Conservation (phyloP, 352 stramenopile genomes). For the Phytophthora colocasiae region DNA sequence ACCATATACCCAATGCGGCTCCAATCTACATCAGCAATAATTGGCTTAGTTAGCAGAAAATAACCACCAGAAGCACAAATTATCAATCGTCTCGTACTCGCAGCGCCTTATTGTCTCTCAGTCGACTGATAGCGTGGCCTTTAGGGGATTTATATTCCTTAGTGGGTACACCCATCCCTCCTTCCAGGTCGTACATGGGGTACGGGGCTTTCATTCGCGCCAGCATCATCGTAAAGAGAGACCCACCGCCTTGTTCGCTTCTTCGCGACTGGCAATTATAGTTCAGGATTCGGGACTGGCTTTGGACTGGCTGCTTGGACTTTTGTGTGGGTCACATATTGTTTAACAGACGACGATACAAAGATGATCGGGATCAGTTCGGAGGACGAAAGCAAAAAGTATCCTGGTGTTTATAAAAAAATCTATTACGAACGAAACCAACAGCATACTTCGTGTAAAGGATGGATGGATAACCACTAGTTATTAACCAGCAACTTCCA, state of each 20-base stretch:
- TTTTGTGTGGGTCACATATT: slow-evolving; percentile 12
- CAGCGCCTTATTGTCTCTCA: slow-evolving; percentile 44
- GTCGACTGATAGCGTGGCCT: slow-evolving; percentile 17
- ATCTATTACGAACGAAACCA: too few relatives aligned
- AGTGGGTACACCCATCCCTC: slow-evolving; percentile 20
- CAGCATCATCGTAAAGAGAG: slow-evolving; percentile 20
- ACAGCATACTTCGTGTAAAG: too few relatives aligned
- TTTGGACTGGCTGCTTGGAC: slow-evolving; percentile 14
- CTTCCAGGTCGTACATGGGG: slow-evolving; percentile 46
- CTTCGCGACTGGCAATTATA: slow-evolving; percentile 33
- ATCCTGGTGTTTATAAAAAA: too few relatives aligned
- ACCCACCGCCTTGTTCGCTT: slow-evolving; percentile 2
- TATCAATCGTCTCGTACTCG: slow-evolving; percentile 19
- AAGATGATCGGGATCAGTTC: not conserved
- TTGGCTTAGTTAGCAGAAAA: too few relatives aligned
- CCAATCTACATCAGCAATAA: slow-evolving; percentile 27
- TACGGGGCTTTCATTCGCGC: slow-evolving; percentile 37
- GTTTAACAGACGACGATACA: slow-evolving; percentile 7
- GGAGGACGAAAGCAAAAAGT: too few relatives aligned
- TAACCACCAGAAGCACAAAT: not conserved
- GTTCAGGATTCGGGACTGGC: slow-evolving; percentile 24
- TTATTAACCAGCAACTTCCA: too few relatives aligned
- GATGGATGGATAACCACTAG: too few relatives aligned
- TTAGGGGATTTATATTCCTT: slow-evolving; percentile 36
- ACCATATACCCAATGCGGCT: slow-evolving; percentile 65